phyloP scores from a whole-genome alignment of 2,329 filamentous ascomycete genomes.

The Aspergillus tanneri region DNA sequence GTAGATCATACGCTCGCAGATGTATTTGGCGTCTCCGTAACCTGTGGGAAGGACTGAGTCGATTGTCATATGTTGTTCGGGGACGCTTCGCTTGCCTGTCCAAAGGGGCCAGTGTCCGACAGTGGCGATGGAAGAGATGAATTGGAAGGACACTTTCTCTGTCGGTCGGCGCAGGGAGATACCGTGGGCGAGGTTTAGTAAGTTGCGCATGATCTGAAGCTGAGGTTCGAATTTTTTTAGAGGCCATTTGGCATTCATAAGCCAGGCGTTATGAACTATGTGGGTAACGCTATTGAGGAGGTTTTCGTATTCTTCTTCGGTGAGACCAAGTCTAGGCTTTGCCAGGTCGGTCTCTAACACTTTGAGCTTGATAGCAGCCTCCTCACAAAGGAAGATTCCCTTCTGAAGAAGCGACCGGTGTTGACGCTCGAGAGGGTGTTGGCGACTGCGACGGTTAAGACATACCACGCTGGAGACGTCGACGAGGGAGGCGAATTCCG shows the following conservation, averaged over 20 bases:
- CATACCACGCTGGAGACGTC: constrained; percentile 42
- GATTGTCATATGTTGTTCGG: constrained; percentile 47
- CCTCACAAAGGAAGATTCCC: constrained; percentile 22
- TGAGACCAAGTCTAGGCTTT: constrained; percentile 51
- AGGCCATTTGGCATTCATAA: constrained; percentile 24
- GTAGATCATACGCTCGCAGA: constrained; percentile 53
- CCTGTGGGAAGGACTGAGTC: constrained; percentile 47
- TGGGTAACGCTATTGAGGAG: constrained; percentile 47
- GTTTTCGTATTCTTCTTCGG: constrained; percentile 35
- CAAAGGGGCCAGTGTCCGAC: constrained; percentile 36
- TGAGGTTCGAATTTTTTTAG: constrained; percentile 22
- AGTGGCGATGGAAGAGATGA: constrained; percentile 45
- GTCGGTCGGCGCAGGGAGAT: constrained; percentile 19
- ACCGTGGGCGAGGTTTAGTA: constrained; percentile 48
- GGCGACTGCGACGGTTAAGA: constrained; percentile 45
- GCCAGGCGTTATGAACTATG: constrained; percentile 40
- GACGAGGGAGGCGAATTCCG: constrained; percentile 31
- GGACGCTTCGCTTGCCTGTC: constrained; percentile 35
- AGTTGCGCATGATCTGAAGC: constrained; percentile 49
- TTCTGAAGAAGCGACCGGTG: constrained; percentile 29
- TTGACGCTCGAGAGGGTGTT: constrained; percentile 34
- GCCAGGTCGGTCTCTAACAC: constrained; percentile 54
- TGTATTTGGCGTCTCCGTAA: constrained; percentile 54
- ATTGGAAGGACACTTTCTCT: constrained; percentile 36
- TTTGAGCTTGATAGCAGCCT: constrained; percentile 35